Evolutionary conservation across 2,329 filamentous ascomycete genomes (phyloP).

Genomic region (Fonsecaea monophora): DNA sequence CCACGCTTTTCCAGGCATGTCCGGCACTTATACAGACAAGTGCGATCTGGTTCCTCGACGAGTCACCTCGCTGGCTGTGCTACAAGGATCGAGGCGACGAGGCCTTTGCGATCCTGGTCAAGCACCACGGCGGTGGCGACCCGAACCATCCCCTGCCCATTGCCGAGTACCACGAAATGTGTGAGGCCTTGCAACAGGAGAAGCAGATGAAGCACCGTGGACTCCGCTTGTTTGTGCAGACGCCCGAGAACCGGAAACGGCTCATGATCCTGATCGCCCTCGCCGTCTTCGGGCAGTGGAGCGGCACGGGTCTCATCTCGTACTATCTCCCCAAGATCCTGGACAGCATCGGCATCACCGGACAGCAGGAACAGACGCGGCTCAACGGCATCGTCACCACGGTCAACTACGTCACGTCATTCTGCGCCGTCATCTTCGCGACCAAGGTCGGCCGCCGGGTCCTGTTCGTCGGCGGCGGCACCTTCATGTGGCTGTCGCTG

Average conservation of each 20-base stretch:
- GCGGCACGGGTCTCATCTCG: conserved; percentile 44
- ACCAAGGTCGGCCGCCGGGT: conserved; percentile 8
- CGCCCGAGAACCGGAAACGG: conserved; percentile 7
- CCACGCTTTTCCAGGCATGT: conserved; percentile 52
- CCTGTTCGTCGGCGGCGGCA: conserved; percentile 7
- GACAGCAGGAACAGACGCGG: conserved; percentile 45
- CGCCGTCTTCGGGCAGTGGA: conserved; percentile 11
- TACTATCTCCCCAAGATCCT: conserved; percentile 48
- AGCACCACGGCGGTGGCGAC: conserved; percentile 41
- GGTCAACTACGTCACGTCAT: conserved; percentile 1
- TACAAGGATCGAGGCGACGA: conserved; percentile 37
- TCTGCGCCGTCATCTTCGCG: conserved; percentile 8
- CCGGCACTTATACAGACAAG: conserved; percentile 39
- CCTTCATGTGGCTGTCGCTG: conserved; percentile 13
- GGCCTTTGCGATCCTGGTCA: conserved; percentile 38
- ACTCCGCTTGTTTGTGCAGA: conserved; percentile 1
- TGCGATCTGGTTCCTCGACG: conserved; percentile 42
- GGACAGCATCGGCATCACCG: conserved; percentile 46
- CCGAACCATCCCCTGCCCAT: conserved; percentile 23
- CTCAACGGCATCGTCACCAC: conserved; percentile 45
- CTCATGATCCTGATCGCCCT: conserved; percentile 4
- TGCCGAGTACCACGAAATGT: conserved; percentile 64
- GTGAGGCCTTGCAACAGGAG: conserved; percentile 67
- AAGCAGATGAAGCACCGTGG: conserved; percentile 45
- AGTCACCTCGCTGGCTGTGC: conserved; percentile 36